Base-by-base conservation (phyloP, 2,329 filamentous ascomycete species). In the Talaromyces islandicus region DNA sequence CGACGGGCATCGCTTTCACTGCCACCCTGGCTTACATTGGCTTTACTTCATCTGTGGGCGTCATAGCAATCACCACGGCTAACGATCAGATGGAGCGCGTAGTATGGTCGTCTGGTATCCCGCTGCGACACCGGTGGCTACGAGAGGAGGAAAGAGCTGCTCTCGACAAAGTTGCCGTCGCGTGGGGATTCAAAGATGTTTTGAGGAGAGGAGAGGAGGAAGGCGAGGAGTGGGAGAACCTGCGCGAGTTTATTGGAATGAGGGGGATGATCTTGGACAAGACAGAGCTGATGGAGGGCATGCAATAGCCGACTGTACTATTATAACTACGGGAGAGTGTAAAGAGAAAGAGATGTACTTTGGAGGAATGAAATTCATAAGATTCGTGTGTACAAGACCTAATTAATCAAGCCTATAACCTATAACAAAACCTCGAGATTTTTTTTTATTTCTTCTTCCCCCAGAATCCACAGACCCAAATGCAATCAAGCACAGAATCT, bases 61-160 rank as follows among this genome's bases (percentile, higher is more conserved):
- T 94, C 48, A 85, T 97, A 41, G 91, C 93, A 9, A 80, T 95
- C 61, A 87, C 91, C 27, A 97, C 93, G 35, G 83, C 88, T 62
- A 97, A 97, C 75, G 92, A 97, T 73, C 92, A 97, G 75, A 96
- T 97, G 90, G 88, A 89, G 69, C 86, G 94, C 21, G 91, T 97
- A 5, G 92, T 91, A 2, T 99, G 94, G 94, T 82, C 88, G 9
- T 85, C 86, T 0, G 94, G 94, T 11, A 88, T 91, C 35, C 88
- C 90, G 24, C 77, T 97, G 64, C 83, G 89, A 63, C 84, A 91
- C 68, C 84, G 94, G 14, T 97, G 92, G 90, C 74, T 96, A 58
- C 83, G 91, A 35, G 94, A 97, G 73, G 92, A 96, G 64, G 92
- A 99, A 79, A 83, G 94, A 25, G 89, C 88, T 3, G 91, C 92